Base-by-base conservation (phyloP, 257 asterid species). In the Solanum lignicaule region DNA sequence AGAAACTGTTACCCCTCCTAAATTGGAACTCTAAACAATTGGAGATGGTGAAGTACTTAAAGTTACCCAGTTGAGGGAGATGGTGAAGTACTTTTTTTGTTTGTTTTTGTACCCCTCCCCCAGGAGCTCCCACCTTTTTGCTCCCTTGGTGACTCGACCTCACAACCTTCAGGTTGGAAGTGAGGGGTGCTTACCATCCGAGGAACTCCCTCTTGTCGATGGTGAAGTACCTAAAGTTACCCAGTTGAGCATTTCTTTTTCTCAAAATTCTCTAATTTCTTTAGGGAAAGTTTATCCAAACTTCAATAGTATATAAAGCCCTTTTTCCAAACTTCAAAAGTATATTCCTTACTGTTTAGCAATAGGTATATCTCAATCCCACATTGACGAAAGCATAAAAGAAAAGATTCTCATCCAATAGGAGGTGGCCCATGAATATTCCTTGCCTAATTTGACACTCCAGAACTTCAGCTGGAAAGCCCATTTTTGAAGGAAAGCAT, bases 401-500 rank as follows among this genome's bases (percentile, higher is more conserved):
- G 85, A 81, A 46, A 31, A 25, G n/a, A 83, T 55, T 39, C 43
- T 82, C 6, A 20, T 29, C 85, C 27, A 46, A 52, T 29, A 12
- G 79, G 55, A 31, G 89, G 46, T 66, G 69, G 65, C 35, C 69
- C 41, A 69, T 83, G 43, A 69, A 90, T 85, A 89, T 91, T 86
- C 92, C 76, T 92, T 90, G 86, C 72, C 91, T 83, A 84, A 75
- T 36, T n/a, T 72, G 85, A 88, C 92, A 92, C 91, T 92, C 94
- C 85, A 89, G 46, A 52, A 76, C 86, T 78, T 83, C 85, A 52
- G 48, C 25, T 60, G 86, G 75, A 86, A 86, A 14, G 29, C 89
- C 87, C 66, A 10, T 71, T 65, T 83, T 39, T 60, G 89, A 92
- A 93, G 96, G 86, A 93, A 94, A 91, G 97, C 75, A 93, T 94